Evolutionary conservation across 2,329 filamentous ascomycete genomes (phyloP), one percentile per base, ranked within the genome.

Genomic region (Cercospora zeina): DNA sequence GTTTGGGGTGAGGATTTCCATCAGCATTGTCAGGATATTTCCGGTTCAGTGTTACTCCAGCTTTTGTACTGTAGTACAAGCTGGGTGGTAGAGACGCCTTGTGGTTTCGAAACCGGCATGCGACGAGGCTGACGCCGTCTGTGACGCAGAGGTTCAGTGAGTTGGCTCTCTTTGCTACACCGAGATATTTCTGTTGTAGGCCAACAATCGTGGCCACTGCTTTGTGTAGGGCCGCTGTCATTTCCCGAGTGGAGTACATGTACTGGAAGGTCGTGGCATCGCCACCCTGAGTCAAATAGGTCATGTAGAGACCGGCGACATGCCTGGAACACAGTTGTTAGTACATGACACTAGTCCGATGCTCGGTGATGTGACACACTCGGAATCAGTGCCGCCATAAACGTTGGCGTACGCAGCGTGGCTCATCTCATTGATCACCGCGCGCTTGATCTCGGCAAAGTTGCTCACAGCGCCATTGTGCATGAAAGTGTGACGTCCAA

Each of bases 401-500:
- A 84, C 75, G 58, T 79, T 78, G 56, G 74, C 77, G 66, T 81
- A 83, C 1, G 78, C 76, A 54, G 82, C 80, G 31, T 78, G 77
- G 39, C 74, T 76, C 64, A 85, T 73, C 5, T 79, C 70, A 19
- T 76, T 72, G 11, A 75, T 78, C 63, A 84, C 71, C 24, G 78
- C 76, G 8, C 81, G 77, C 31, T 80, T 77, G 54, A 84, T 80
- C 7, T 71, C 64, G 1, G 73, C 66, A 69, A 84, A 84, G 64
- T 79, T 72, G 10, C 77, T 77, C 34, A 83, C 76, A 14, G 77
- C 77, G 1, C 82, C 82, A 67, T 84, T 84, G 74, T 85, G 82
- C 82, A 85, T 84, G 69, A 84, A 81, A 8, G 76, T 75, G 64
- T 83, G 80, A 37, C 81, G 74, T 13, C 82, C 82, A 57, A 84